Conservation (phyloP, 1,139 yeast species). For the Suzukiozyma palmioleophila region DNA sequence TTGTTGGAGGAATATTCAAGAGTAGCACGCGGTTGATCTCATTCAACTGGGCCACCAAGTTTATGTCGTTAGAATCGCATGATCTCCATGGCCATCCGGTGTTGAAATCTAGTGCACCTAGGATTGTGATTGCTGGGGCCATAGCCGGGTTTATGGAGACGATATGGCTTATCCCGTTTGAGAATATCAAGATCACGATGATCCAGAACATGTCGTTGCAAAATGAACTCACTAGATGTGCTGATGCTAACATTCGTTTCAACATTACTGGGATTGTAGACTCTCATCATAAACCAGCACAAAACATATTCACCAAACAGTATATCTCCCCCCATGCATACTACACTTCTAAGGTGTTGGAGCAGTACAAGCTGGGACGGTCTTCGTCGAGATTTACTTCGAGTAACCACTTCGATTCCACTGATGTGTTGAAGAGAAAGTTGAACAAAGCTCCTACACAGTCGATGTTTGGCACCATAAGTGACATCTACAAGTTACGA, state of each 20-base stretch:
- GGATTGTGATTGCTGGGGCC: conserved; percentile 78
- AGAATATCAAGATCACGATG: conserved; percentile 80
- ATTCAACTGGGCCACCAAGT: conserved; percentile 72
- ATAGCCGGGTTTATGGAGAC: conserved; percentile 84
- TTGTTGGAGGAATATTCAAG: conserved; percentile 71
- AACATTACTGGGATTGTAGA: conserved; percentile 25
- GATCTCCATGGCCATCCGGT: conserved; percentile 24
- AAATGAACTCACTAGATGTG: conserved; percentile 29
- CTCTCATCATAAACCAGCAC: conserved; percentile 24
- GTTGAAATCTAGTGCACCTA: conserved; percentile 59
- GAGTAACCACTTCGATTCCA: conserved; percentile 19
- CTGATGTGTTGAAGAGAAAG: conserved; percentile 27
- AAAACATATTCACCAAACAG: conserved; percentile 27
- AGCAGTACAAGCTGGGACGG: conserved; percentile 24
- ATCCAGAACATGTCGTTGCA: conserved; percentile 56
- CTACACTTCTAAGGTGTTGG: conserved; percentile 31
- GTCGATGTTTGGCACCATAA: conserved; percentile 48
- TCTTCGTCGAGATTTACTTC: conserved; percentile 20
- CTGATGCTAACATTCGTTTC: conserved; percentile 13
- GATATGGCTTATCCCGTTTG: conserved; percentile 84
- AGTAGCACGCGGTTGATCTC: conserved; percentile 68
- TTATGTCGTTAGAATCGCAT: conserved; percentile 57
- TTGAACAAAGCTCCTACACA: conserved; percentile 54
- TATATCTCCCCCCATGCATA: conserved; percentile 45
- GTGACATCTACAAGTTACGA: conserved; percentile 68